Conservation (phyloP, 1,139 yeast genomes). For the Candida sojae region DNA sequence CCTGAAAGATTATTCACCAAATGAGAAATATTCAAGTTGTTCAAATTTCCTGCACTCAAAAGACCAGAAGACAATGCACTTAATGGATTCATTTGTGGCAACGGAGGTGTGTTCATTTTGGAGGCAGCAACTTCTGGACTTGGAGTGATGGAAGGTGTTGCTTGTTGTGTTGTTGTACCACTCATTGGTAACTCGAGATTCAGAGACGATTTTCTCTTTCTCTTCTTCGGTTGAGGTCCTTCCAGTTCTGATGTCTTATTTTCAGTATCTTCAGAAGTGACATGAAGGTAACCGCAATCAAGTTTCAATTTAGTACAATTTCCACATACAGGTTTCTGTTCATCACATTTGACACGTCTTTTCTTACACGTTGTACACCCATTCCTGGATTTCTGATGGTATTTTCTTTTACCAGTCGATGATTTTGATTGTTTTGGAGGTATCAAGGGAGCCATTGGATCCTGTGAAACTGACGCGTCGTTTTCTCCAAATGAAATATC, state of each 20-base stretch:
- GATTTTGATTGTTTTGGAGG: slow-evolving; percentile 15
- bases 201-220: slow-evolving; percentile 9
- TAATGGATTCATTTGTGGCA: slow-evolving; percentile 14
- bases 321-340: slow-evolving; percentile 72
- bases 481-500: not conserved
- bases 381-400: slow-evolving; percentile 81
- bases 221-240: slow-evolving; percentile 7
- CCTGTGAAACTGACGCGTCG: not conserved
- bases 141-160: slow-evolving; percentile 23
- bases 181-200: not conserved
- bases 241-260: not conserved
- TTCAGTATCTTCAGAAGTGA: slow-evolving; percentile 1
- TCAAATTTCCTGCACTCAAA: slow-evolving; percentile 46
- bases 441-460: not conserved
- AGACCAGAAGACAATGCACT: slow-evolving; percentile 19
- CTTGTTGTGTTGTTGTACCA: slow-evolving; percentile 20
- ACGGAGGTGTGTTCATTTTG: not conserved
- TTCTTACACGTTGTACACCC: slow-evolving; percentile 91
- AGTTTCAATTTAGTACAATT: slow-evolving; percentile 79
- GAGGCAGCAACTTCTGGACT: slow-evolving; percentile 13
- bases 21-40: slow-evolving; percentile 46
- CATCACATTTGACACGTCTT: slow-evolving; percentile 92
- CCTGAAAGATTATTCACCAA: slow-evolving; percentile 46
- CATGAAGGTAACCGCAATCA: slow-evolving; percentile 60
- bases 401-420: slow-evolving; percentile 58